Evolutionary conservation across 768 basidiomycete genomes (phyloP).

Genomic region (Daedaleopsis nitida): DNA sequence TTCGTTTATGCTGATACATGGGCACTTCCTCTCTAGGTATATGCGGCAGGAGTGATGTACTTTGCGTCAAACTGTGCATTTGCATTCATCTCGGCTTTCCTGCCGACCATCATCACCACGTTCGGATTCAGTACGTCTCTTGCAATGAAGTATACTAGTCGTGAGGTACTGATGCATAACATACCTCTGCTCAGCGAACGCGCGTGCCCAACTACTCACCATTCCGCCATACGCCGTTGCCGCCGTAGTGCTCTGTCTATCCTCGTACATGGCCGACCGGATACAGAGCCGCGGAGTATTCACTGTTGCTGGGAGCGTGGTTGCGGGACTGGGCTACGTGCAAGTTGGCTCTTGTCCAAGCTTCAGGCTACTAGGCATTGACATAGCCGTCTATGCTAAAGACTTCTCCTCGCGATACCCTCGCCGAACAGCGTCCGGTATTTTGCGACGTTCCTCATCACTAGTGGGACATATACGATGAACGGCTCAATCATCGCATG

Average conservation of each 20-base stretch:
- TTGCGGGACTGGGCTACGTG: constrained; percentile 67
- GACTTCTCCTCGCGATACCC: constrained; percentile 56
- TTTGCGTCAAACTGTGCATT: constrained; percentile 78
- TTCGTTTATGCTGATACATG: background rate
- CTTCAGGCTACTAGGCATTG: background rate
- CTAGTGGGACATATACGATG: constrained; percentile 73
- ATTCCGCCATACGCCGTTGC: constrained; percentile 82
- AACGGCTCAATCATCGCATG: constrained; percentile 77
- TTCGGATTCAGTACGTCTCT: constrained; percentile 65
- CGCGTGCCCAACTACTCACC: constrained; percentile 70
- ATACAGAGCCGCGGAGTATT: constrained; percentile 60
- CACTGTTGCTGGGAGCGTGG: constrained; percentile 44
- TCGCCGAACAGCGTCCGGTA: constrained; percentile 65
- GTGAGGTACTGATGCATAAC: constrained; percentile 1
- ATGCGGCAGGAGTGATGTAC: constrained; percentile 71
- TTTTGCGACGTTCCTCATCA: constrained; percentile 78
- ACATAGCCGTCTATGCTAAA: constrained; percentile 23
- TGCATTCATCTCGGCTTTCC: constrained; percentile 80
- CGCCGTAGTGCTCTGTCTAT: constrained; percentile 58
- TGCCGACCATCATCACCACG: constrained; percentile 79
- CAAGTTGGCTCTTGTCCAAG: constrained; percentile 31
- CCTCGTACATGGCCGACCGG: constrained; percentile 66
- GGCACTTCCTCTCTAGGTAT: constrained; percentile 43
- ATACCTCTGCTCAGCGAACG: constrained; percentile 48
- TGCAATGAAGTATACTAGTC: background rate